Evolutionary conservation across 2,329 filamentous ascomycete species (phyloP).

Genomic region (Stemphylium vesicarium): DNA sequence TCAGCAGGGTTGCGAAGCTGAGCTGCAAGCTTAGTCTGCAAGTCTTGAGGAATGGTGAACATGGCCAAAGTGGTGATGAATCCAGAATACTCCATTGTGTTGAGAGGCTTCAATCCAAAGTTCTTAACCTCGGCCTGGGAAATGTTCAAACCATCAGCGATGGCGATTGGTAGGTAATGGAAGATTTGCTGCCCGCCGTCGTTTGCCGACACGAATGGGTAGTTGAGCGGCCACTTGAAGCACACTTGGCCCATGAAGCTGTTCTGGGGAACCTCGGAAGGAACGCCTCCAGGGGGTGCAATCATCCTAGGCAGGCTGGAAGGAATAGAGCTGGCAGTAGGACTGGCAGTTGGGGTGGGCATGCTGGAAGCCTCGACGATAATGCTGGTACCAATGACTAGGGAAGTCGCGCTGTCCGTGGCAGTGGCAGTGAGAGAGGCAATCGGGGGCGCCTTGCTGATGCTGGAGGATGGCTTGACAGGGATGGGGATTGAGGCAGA

Average conservation of each 20-base stretch:
- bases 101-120: constrained; percentile 75
- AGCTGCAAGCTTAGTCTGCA: constrained; percentile 64
- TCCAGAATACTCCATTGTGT: constrained; percentile 70
- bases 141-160: constrained; percentile 68
- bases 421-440: constrained; percentile 56
- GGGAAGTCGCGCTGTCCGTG: constrained; percentile 53
- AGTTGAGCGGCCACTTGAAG: constrained; percentile 82
- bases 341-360: constrained; percentile 48
- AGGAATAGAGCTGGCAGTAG: constrained; percentile 62
- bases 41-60: constrained; percentile 55
- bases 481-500: constrained; percentile 23
- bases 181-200: constrained; percentile 86
- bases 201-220: constrained; percentile 75
- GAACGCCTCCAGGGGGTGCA: constrained; percentile 68
- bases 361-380: constrained; percentile 60
- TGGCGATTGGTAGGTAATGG: constrained; percentile 72
- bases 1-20: constrained; percentile 76
- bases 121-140: constrained; percentile 64
- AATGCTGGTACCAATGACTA: constrained; percentile 67
- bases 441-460: constrained; percentile 36
- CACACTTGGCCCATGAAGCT: constrained; percentile 80
- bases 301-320: constrained; percentile 76
- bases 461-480: constrained; percentile 19
- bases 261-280: constrained; percentile 63
- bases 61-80: constrained; percentile 81